These are phyloP conservation scores for Phascolomyces articulosus DNA, from an alignment of 371 early-diverging fungal genomes.

Conservation along the genomic window DNA sequence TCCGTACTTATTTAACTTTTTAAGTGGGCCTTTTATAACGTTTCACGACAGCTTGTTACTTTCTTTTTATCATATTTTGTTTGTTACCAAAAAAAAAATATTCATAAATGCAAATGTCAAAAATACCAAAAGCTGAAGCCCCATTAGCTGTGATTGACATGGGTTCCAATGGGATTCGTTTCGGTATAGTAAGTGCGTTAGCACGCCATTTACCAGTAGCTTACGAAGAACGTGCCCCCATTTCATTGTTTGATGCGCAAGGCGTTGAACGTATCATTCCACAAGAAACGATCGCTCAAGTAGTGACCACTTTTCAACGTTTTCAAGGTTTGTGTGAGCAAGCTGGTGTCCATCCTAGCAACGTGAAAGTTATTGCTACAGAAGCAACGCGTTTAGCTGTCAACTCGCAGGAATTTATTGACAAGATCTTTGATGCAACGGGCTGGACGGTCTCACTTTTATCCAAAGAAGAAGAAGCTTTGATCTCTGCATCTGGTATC, in stretches of 20 bases:
- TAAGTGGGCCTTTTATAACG: not conserved
- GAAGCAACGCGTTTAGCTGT: conserved; percentile 65
- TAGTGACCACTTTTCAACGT: conserved; percentile 55
- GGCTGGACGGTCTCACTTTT: conserved; percentile 57
- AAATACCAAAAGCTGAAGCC: conserved; percentile 20
- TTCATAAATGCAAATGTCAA: not conserved
- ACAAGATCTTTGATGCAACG: conserved; percentile 48
- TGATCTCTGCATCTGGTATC: conserved; percentile 65
- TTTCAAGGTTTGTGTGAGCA: conserved; percentile 57
- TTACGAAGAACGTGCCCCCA: conserved; percentile 67
- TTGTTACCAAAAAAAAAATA: not conserved
- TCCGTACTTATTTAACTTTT: not conserved
- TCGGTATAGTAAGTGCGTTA: conserved; percentile 59
- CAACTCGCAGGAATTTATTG: conserved; percentile 55
- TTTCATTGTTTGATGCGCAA: conserved; percentile 62
- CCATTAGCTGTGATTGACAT: conserved; percentile 69
- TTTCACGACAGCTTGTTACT: not conserved
- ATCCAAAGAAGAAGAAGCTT: conserved; percentile 58
- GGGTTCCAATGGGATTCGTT: conserved; percentile 75
- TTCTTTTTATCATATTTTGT: not conserved
- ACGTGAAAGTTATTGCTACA: conserved; percentile 63
- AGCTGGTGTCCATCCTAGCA: conserved; percentile 37
- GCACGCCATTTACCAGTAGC: conserved; percentile 64
- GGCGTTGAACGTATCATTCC: conserved; percentile 50
- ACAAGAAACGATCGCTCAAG: conserved; percentile 52